Evolutionary conservation across 2,329 filamentous ascomycete genomes (phyloP).

Genomic region (Knoxdaviesia proteae): DNA sequence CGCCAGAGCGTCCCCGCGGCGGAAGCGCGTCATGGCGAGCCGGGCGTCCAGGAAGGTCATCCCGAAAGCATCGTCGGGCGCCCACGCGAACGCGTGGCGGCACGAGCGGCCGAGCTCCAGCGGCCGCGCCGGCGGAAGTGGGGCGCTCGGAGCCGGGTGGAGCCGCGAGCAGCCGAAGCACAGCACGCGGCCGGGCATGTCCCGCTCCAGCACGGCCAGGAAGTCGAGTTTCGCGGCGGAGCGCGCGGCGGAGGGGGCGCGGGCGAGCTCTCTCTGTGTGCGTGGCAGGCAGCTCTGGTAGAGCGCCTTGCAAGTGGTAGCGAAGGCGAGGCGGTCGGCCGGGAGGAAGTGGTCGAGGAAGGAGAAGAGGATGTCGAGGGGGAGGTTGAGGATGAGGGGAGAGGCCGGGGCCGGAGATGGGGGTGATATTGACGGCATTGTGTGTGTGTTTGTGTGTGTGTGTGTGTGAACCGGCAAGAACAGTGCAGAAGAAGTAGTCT

Average conservation of each 20-base stretch:
- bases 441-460: not conserved
- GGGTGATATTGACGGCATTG: not conserved
- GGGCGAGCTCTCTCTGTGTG: not conserved
- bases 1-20: not conserved
- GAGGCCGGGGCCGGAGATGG: not conserved
- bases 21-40: not conserved
- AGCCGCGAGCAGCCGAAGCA: slow-evolving; percentile 3
- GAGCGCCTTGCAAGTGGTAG: slow-evolving; percentile 1
- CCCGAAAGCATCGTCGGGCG: not conserved
- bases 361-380: slow-evolving; percentile 2
- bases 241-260: not conserved
- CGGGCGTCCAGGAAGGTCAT: slow-evolving; percentile 3
- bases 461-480: not conserved
- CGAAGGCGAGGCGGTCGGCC: not conserved
- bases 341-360: not conserved
- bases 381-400: slow-evolving; percentile 2
- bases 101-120: slow-evolving; percentile 3
- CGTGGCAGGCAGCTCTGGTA: not conserved
- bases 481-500: no score
- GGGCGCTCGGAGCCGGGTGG: not conserved
- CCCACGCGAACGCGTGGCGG: slow-evolving; percentile 2
- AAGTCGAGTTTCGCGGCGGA: slow-evolving; percentile 1
- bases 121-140: slow-evolving; percentile 1
- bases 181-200: not conserved
- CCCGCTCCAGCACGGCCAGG: slow-evolving; percentile 1